Evolutionary conservation across 2,329 filamentous ascomycete genomes (phyloP).

Genomic region (Fusarium floridanum): DNA sequence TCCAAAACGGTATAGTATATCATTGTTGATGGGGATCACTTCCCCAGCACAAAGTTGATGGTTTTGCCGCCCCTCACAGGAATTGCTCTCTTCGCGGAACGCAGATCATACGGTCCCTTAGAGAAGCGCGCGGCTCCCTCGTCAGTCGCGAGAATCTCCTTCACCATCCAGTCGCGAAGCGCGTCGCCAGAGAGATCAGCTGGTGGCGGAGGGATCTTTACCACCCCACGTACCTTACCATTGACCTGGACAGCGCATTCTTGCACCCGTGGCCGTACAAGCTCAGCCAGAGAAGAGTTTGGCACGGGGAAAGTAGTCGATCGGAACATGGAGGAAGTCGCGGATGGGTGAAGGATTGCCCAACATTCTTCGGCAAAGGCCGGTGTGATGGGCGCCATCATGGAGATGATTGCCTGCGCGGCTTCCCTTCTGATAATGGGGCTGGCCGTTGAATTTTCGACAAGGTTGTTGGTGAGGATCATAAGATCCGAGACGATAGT

Average conservation of each 20-base stretch:
- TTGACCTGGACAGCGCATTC: slow-evolving; percentile 81
- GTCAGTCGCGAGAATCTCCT: slow-evolving; percentile 70
- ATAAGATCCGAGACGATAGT: slow-evolving; percentile 88
- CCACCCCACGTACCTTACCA: slow-evolving; percentile 78
- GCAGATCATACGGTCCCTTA: slow-evolving; percentile 59
- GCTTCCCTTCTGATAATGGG: slow-evolving; percentile 62
- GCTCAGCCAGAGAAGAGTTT: slow-evolving; percentile 62
- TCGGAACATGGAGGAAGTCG: slow-evolving; percentile 56
- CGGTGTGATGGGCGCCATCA: slow-evolving; percentile 84
- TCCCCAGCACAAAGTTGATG: slow-evolving; percentile 78
- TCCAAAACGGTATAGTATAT: neutral
- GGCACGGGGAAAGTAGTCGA: slow-evolving; percentile 69
- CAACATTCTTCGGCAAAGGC: slow-evolving; percentile 87
- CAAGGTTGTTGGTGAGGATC: slow-evolving; percentile 79
- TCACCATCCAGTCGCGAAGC: slow-evolving; percentile 72
- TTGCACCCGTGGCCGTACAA: slow-evolving; percentile 64
- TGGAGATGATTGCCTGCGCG: slow-evolving; percentile 70
- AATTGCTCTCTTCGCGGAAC: slow-evolving; percentile 72
- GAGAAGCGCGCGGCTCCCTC: slow-evolving; percentile 70
- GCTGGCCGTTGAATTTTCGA: slow-evolving; percentile 58
- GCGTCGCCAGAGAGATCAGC: slow-evolving; percentile 56
- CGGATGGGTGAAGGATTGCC: slow-evolving; percentile 65
- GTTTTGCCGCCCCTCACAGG: slow-evolving; percentile 75
- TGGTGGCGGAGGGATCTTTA: slow-evolving; percentile 70
- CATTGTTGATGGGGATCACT: neutral